phyloP scores from a whole-genome alignment of 2,329 filamentous ascomycete genomes.

The Penicillium polonicum region DNA sequence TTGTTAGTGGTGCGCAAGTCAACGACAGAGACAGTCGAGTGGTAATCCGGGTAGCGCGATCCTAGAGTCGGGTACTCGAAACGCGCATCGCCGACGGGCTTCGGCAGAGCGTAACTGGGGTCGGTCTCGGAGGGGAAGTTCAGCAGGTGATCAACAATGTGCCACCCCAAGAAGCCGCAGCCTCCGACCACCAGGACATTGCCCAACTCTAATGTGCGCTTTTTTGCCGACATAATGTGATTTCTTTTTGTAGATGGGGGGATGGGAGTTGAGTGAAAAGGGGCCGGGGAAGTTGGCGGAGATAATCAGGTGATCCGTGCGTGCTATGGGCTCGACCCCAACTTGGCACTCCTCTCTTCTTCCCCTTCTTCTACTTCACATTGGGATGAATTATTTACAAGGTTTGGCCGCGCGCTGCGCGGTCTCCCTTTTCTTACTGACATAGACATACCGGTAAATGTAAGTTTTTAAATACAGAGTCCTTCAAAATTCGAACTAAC shows the following conservation, averaged over 20 bases:
- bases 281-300: slow-evolving; percentile 13
- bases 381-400: too few species aligned
- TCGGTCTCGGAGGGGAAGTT: slow-evolving; percentile 54
- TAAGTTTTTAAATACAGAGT: too few species aligned
- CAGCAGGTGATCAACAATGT: slow-evolving; percentile 73
- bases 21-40: slow-evolving; percentile 63
- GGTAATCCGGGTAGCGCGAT: slow-evolving; percentile 44
- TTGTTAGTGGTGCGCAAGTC: slow-evolving; percentile 72
- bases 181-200: slow-evolving; percentile 77
- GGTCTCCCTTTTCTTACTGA: too few species aligned
- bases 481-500: too few species aligned
- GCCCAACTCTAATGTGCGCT: slow-evolving; percentile 53
- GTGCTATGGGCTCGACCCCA: background rate
- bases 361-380: background rate
- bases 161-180: slow-evolving; percentile 80
- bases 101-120: slow-evolving; percentile 38
- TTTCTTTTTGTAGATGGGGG: slow-evolving; percentile 2
- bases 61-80: slow-evolving; percentile 40
- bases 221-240: slow-evolving; percentile 31
- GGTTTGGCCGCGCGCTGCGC: too few species aligned
- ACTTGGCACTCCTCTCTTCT: background rate
- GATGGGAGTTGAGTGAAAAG: slow-evolving; percentile 14
- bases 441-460: too few species aligned
- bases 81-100: slow-evolving; percentile 35
- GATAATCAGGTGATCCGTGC: slow-evolving; percentile 21